These are phyloP conservation scores for Telopea speciosissima DNA, from an alignment of 177 flowering plant genomes.

Conservation along the genomic window DNA sequence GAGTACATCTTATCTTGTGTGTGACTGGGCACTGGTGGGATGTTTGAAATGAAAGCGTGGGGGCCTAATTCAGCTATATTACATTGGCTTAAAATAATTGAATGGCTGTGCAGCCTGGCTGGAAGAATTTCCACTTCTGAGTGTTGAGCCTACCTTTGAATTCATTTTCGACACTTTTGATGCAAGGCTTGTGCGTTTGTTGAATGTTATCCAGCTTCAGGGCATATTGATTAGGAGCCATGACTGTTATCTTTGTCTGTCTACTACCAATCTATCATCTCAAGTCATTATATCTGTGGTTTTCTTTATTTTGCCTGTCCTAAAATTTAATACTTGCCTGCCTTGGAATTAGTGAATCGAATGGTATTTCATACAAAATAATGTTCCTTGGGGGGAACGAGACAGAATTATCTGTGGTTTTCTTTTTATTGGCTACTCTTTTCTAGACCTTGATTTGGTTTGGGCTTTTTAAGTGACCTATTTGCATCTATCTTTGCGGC, in stretches of 20 bases:
- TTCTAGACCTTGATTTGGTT: not conserved
- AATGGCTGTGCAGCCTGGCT: not conserved
- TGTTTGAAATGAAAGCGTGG: not conserved
- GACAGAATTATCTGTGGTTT: not conserved
- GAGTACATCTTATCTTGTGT: not conserved
- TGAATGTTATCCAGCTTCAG: not conserved
- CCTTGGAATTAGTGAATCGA: not conserved
- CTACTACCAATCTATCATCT: not conserved
- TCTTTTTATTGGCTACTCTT: not conserved
- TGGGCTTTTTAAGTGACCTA: not conserved
- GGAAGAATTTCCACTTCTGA: not conserved
- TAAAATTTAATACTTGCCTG: not conserved
- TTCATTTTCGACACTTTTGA: not conserved
- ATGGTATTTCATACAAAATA: not conserved
- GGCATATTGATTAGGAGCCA: not conserved
- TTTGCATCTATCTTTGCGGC: conserved; percentile 13
- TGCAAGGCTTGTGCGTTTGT: too few relatives aligned
- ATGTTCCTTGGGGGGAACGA: not conserved
- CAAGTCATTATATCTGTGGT: not conserved
- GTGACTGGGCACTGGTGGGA: not conserved
- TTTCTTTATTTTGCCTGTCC: not conserved
- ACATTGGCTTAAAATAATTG: not conserved
- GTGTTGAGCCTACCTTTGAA: not conserved
- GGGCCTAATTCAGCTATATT: not conserved
- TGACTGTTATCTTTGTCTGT: too few relatives aligned